Conservation (phyloP, 208 protist species). For the Wallacemonas collosoma region DNA sequence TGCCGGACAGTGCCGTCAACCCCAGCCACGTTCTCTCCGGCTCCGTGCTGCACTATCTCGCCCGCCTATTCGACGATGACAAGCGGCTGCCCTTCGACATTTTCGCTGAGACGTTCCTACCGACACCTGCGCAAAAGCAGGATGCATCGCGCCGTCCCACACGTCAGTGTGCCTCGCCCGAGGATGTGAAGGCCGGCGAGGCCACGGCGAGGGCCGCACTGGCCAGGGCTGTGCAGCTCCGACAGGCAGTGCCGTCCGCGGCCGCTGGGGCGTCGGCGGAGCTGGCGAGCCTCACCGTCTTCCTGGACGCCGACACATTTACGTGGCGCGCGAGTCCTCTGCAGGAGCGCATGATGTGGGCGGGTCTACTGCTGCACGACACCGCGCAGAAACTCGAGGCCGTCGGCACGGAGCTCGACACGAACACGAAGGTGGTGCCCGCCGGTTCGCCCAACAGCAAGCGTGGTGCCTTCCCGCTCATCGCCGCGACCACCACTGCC, state of each 20-base stretch:
- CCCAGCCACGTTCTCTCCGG: conserved; percentile 11
- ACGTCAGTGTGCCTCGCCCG: background rate
- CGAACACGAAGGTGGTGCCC: conserved; percentile 1
- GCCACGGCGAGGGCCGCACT: background rate
- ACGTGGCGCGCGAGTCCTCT: conserved; percentile 6
- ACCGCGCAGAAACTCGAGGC: conserved; percentile 18
- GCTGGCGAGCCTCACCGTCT: background rate
- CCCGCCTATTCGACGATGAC: conserved; percentile 4
- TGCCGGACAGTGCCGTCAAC: background rate
- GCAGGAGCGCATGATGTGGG: conserved; percentile 17
- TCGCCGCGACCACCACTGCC: background rate
- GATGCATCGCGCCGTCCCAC: background rate
- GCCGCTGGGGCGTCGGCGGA: background rate
- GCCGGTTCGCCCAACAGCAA: background rate
- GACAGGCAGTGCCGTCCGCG: background rate
- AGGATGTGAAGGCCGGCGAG: background rate
- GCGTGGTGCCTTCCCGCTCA: conserved; percentile 12
- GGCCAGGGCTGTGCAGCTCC: background rate
- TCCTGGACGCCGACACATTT: conserved; percentile 6
- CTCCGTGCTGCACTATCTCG: conserved; percentile 16
- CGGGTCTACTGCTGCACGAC: conserved; percentile 15
- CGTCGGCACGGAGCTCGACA: conserved; percentile 6
- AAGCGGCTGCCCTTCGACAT: conserved; percentile 3
- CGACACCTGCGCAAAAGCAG: background rate
- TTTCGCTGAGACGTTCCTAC: conserved; percentile 7